These are phyloP conservation scores for Suillus paluster DNA, from an alignment of 768 basidiomycete genomes.

Conservation along the genomic window DNA sequence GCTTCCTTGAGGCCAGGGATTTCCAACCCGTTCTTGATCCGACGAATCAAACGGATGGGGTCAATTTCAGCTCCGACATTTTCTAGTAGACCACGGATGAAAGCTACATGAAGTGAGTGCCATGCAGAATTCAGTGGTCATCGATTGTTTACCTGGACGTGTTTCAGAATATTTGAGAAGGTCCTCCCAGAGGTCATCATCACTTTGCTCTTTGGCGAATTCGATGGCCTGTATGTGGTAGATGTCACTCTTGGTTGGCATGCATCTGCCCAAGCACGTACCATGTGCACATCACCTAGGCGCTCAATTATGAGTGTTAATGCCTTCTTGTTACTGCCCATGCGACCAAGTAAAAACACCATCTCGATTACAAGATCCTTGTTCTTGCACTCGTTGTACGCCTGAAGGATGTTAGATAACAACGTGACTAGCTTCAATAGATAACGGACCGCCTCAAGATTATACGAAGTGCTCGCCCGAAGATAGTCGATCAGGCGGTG, in stretches of 20 bases:
- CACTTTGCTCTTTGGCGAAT: conserved; percentile 96
- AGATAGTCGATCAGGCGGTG: conserved; percentile 86
- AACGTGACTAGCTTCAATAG: not conserved
- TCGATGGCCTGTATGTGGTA: conserved; percentile 77
- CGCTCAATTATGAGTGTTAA: conserved; percentile 94
- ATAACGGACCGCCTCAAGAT: conserved; percentile 70
- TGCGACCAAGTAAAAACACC: conserved; percentile 95
- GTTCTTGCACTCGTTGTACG: conserved; percentile 83
- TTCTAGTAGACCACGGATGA: conserved; percentile 93
- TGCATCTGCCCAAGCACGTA: conserved; percentile 36
- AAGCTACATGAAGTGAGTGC: conserved; percentile 52
- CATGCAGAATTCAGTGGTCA: not conserved
- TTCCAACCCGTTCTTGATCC: conserved; percentile 95
- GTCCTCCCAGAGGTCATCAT: conserved; percentile 98
- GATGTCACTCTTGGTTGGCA: conserved; percentile 5
- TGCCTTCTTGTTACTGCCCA: conserved; percentile 98
- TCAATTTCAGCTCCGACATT: conserved; percentile 97
- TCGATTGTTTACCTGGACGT: conserved; percentile 65
- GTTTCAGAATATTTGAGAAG: conserved; percentile 93
- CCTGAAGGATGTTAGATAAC: conserved; percentile 46
- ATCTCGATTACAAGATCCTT: conserved; percentile 92
- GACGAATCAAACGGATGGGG: conserved; percentile 89
- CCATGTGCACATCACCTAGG: conserved; percentile 89
- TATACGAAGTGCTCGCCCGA: conserved; percentile 89
- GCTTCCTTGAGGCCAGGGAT: conserved; percentile 95